These are phyloP conservation scores for Pseudocercospora macadamiae DNA, from an alignment of 2,329 filamentous ascomycete genomes.

Conservation along the genomic window DNA sequence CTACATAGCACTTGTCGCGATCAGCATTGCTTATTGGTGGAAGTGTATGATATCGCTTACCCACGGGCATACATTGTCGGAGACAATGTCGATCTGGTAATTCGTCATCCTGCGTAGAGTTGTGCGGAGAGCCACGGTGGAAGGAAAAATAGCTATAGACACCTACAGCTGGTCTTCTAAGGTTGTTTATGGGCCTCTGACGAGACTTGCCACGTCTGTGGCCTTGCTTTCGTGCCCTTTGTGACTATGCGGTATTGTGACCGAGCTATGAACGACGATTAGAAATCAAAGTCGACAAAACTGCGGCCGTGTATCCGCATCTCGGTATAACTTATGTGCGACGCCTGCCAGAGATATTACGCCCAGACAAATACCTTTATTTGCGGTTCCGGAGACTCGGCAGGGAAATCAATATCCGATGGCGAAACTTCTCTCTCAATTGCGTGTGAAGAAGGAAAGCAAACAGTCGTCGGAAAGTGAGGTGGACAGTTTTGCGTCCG, in stretches of 20 bases:
- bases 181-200: neutral
- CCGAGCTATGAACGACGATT: neutral
- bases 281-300: neutral
- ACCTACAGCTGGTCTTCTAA: constrained; percentile 1
- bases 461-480: neutral
- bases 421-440: neutral
- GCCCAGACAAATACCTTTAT: neutral
- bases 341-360: too few species aligned
- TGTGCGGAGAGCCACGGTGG: constrained; percentile 31
- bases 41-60: neutral
- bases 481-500: neutral
- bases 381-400: neutral
- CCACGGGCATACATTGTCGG: constrained; percentile 80
- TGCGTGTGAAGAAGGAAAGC: neutral
- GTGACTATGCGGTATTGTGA: neutral
- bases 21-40: constrained; percentile 1
- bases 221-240: neutral
- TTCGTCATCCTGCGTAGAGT: constrained; percentile 62
- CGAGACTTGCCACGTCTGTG: neutral
- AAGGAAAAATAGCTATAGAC: neutral
- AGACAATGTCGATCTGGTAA: constrained; percentile 76
- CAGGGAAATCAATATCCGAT: neutral
- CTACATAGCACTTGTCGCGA: constrained; percentile 66
- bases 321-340: too few species aligned
- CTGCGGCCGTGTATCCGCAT: neutral